These are phyloP conservation scores for Albatrellus ellisii DNA, from an alignment of 768 basidiomycete genomes.

Conservation along the genomic window DNA sequence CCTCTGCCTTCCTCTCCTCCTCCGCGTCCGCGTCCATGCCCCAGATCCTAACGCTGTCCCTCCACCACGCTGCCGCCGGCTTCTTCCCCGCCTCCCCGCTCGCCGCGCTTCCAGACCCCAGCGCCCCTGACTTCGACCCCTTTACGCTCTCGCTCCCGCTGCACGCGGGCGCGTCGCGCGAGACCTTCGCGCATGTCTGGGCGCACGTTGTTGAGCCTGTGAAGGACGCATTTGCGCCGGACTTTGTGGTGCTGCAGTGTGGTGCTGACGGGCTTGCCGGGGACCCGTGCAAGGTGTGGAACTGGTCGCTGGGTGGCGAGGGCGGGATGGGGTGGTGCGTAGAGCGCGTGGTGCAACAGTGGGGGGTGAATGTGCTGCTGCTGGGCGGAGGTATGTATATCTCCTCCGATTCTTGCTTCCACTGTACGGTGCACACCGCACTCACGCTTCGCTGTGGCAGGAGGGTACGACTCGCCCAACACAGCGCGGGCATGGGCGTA, in stretches of 20 bases:
- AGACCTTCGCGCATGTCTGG: constrained; percentile 57
- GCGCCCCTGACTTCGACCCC: constrained; percentile 31
- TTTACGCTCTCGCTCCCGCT: constrained; percentile 78
- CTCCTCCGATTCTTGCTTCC: background rate
- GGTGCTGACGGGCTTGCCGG: constrained; percentile 81
- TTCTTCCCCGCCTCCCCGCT: constrained; percentile 67
- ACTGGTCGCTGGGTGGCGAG: constrained; percentile 47
- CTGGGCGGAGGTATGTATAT: constrained; percentile 55
- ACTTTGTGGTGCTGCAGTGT: constrained; percentile 74
- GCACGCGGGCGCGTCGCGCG: constrained; percentile 47
- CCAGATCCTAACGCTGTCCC: constrained; percentile 48
- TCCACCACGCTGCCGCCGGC: constrained; percentile 72
- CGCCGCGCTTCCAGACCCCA: constrained; percentile 30
- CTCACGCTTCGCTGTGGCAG: constrained; percentile 23
- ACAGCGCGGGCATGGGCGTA: constrained; percentile 81
- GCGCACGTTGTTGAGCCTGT: constrained; percentile 41
- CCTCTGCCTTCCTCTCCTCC: constrained; percentile 51
- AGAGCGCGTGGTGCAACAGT: constrained; percentile 32
- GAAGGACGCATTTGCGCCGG: constrained; percentile 50
- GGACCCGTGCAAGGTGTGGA: constrained; percentile 66
- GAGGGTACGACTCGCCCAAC: constrained; percentile 78
- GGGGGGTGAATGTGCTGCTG: constrained; percentile 52
- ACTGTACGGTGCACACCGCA: background rate
- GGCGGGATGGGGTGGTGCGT: constrained; percentile 62
- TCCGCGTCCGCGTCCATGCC: constrained; percentile 20